These are phyloP conservation scores for Claviceps cyperi DNA, from an alignment of 2,329 filamentous ascomycete species.

Conservation along the genomic window DNA sequence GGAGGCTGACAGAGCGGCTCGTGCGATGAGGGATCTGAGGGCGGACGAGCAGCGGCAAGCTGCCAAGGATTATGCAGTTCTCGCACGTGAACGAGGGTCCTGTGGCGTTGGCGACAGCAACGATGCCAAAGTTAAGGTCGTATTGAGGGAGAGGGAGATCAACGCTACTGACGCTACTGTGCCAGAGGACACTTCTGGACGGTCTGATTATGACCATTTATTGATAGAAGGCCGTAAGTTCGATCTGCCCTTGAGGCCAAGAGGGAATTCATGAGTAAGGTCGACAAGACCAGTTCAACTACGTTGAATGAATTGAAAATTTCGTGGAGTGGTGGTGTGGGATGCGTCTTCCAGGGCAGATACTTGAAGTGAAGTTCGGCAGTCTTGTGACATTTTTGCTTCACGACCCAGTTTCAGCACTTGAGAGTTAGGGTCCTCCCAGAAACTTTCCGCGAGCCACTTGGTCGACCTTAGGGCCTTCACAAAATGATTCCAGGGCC, in stretches of 20 bases:
- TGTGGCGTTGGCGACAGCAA: conserved; percentile 7
- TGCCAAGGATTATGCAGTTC: conserved; percentile 24
- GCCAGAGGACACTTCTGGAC: conserved; percentile 10
- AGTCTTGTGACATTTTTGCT: background rate
- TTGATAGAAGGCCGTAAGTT: conserved; percentile 37
- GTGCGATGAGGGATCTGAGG: conserved; percentile 26
- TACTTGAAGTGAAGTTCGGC: background rate
- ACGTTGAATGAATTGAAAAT: background rate
- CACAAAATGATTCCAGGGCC: background rate
- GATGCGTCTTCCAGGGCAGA: background rate
- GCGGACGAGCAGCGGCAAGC: conserved; percentile 29
- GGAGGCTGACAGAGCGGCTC: conserved; percentile 22
- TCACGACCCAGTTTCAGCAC: too few relatives aligned
- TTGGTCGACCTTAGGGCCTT: too few relatives aligned
- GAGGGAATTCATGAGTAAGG: background rate
- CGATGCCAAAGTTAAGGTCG: conserved; percentile 28
- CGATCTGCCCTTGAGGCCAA: conserved; percentile 14
- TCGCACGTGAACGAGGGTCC: conserved; percentile 37
- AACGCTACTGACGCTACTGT: conserved; percentile 12
- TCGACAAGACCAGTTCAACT: background rate
- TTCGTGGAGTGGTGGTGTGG: background rate
- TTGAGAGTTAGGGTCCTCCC: too few relatives aligned
- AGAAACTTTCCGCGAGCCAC: too few relatives aligned
- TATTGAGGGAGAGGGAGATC: conserved; percentile 35
- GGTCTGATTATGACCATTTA: conserved; percentile 27